Conservation (phyloP, 2,329 filamentous ascomycete genomes). For the Cytospora piceae region DNA sequence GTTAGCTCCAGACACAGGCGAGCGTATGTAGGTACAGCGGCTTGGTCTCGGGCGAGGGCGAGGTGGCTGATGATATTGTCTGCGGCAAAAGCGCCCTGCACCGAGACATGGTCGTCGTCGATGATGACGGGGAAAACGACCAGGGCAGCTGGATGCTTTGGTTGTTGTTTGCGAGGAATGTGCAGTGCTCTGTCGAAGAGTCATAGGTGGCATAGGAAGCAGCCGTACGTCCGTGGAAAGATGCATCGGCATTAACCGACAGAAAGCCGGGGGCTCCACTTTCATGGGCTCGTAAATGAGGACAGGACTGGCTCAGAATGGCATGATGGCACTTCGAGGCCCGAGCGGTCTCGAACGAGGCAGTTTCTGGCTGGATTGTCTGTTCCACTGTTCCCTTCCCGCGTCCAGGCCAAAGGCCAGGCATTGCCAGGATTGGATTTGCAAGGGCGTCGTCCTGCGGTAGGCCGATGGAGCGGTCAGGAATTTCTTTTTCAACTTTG, state of each 20-base stretch:
- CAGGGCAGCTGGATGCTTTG: not conserved
- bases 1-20: too few relatives aligned
- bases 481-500: not conserved
- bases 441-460: not conserved
- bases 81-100: too few relatives aligned
- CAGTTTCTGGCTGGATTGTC: not conserved
- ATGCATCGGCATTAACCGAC: not conserved
- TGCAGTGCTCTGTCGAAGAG: not conserved
- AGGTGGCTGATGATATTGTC: too few relatives aligned
- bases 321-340: not conserved
- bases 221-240: not conserved
- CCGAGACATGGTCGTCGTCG: too few relatives aligned
- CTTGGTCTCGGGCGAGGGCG: too few relatives aligned
- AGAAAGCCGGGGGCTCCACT: not conserved
- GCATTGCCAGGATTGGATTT: too few relatives aligned
- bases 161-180: not conserved
- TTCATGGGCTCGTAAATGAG: not conserved
- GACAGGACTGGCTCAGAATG: not conserved
- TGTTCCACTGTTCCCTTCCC: not conserved
- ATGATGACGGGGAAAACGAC: too few relatives aligned
- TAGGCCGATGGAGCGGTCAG: slow-evolving; percentile 1
- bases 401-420: not conserved
- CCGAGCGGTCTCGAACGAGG: slow-evolving; percentile 4
- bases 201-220: not conserved
- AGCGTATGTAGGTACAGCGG: too few relatives aligned